Percentiles rank a stretch among this genome's conserved stretches.
Evolutionary conservation across 768 basidiomycete genomes (phyloP).

Genomic region (Lactarius hatsudake): DNA sequence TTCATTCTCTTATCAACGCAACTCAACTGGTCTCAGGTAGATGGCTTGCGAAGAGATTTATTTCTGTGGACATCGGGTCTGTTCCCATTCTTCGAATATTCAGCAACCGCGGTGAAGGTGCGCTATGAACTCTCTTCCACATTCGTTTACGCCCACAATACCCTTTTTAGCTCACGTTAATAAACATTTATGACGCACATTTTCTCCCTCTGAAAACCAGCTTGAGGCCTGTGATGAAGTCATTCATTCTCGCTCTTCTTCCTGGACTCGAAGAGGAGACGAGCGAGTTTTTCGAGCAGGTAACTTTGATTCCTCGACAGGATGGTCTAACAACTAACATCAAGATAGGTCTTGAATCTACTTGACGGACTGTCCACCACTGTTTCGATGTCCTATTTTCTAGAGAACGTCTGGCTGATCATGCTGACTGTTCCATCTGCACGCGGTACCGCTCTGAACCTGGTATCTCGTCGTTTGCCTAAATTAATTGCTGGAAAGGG

Average conservation of each 20-base stretch:
- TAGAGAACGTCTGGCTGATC: slow-evolving; percentile 92
- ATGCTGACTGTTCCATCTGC: slow-evolving; percentile 87
- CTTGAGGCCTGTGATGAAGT: slow-evolving; percentile 89
- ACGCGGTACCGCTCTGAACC: slow-evolving; percentile 84
- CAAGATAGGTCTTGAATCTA: slow-evolving; percentile 65
- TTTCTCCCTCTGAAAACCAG: slow-evolving; percentile 82
- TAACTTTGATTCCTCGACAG: slow-evolving; percentile 28
- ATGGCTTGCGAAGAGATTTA: slow-evolving; percentile 83
- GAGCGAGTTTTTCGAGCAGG: slow-evolving; percentile 95
- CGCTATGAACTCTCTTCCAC: slow-evolving; percentile 18
- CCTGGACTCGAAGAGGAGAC: slow-evolving; percentile 98
- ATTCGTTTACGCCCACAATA: slow-evolving; percentile 5
- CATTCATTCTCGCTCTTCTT: slow-evolving; percentile 88
- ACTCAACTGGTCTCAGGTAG: slow-evolving; percentile 49
- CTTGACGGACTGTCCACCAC: slow-evolving; percentile 81
- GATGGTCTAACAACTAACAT: not conserved
- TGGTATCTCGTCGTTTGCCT: slow-evolving; percentile 78
- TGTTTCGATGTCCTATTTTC: slow-evolving; percentile 85
- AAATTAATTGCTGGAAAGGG: slow-evolving; percentile 68
- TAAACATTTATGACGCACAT: slow-evolving; percentile 89
- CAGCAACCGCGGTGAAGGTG: slow-evolving; percentile 97
- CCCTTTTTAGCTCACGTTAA: slow-evolving; percentile 64
- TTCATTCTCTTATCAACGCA: not conserved
- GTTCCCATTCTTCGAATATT: slow-evolving; percentile 98
- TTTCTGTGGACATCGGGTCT: slow-evolving; percentile 93